These are phyloP conservation scores for Psilocybe tampanensis DNA, from an alignment of 768 basidiomycete species.

Conservation along the genomic window DNA sequence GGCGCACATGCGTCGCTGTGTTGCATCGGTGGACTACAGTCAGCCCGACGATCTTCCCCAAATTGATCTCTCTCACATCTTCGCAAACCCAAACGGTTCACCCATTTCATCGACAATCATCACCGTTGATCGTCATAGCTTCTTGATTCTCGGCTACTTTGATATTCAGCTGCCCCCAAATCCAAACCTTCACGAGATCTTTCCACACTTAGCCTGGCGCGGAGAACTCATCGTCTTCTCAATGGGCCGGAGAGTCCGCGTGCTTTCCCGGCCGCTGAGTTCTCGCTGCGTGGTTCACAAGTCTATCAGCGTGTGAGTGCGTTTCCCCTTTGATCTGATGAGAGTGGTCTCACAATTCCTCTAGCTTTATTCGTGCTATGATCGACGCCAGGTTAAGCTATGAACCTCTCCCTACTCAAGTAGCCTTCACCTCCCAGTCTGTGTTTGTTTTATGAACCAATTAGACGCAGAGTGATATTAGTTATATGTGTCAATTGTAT, in stretches of 20 bases:
- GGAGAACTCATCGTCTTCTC: conserved; percentile 3
- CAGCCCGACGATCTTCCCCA: not conserved
- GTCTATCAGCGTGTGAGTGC: not conserved
- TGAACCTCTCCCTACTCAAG: too few species aligned
- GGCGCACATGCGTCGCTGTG: not conserved
- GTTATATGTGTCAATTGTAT: too few species aligned
- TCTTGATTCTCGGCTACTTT: not conserved
- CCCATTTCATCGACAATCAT: not conserved
- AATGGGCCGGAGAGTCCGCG: not conserved
- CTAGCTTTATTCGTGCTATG: too few species aligned
- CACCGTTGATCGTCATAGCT: not conserved
- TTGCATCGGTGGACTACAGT: not conserved
- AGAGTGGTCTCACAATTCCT: too few species aligned
- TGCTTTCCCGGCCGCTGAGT: not conserved
- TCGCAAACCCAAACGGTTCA: not conserved
- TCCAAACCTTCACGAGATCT: not conserved
- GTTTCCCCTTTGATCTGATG: not conserved
- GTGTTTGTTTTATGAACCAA: too few species aligned
- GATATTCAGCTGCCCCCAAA: not conserved
- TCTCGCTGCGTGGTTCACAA: not conserved
- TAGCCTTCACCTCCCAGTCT: too few species aligned
- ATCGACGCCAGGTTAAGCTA: too few species aligned
- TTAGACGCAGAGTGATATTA: too few species aligned
- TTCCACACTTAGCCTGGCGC: not conserved
- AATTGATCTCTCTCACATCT: not conserved